Conservation (phyloP, 2,329 filamentous ascomycete genomes). For the Byssothecium circinans region DNA sequence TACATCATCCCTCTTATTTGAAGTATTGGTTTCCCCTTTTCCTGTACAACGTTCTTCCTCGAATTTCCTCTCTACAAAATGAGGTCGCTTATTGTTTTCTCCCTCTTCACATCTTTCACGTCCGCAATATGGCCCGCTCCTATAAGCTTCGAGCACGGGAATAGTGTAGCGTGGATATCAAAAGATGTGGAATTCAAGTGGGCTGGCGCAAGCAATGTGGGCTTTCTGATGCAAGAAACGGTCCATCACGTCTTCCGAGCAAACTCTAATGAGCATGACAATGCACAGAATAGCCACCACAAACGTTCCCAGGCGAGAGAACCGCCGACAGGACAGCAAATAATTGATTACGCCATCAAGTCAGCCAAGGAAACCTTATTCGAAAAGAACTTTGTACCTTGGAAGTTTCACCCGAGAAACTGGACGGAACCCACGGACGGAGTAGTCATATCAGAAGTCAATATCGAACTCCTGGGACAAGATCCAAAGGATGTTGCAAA, state of each 20-base stretch:
- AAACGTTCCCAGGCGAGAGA: slow-evolving; percentile 6
- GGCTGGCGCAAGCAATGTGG: slow-evolving; percentile 39
- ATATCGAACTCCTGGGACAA: slow-evolving; percentile 61
- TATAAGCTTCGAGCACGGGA: slow-evolving; percentile 39
- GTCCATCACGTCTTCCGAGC: slow-evolving; percentile 16
- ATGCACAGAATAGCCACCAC: slow-evolving; percentile 10
- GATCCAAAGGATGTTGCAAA: slow-evolving; percentile 61
- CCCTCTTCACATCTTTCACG: slow-evolving; percentile 26
- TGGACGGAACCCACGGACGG: slow-evolving; percentile 62
- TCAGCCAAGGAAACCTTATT: slow-evolving; percentile 67
- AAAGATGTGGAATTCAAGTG: slow-evolving; percentile 39
- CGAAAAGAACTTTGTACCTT: slow-evolving; percentile 70
- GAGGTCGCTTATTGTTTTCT: slow-evolving; percentile 20
- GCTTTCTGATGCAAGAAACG: slow-evolving; percentile 20
- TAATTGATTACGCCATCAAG: slow-evolving; percentile 51
- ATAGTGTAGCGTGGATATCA: slow-evolving; percentile 45
- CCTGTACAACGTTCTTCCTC: neutral
- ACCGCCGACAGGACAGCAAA: slow-evolving; percentile 51
- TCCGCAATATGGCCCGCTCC: slow-evolving; percentile 50
- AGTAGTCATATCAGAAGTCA: slow-evolving; percentile 60
- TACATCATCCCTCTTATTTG: neutral
- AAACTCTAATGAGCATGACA: slow-evolving; percentile 20
- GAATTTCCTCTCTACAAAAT: slow-evolving; percentile 14
- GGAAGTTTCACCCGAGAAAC: slow-evolving; percentile 71
- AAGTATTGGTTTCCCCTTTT: neutral